Evolutionary conservation across 1,284 basidiomycete genomes (phyloP), one percentile per base, ranked within the genome.

Genomic region (Exobasidium cylindrosporum): DNA sequence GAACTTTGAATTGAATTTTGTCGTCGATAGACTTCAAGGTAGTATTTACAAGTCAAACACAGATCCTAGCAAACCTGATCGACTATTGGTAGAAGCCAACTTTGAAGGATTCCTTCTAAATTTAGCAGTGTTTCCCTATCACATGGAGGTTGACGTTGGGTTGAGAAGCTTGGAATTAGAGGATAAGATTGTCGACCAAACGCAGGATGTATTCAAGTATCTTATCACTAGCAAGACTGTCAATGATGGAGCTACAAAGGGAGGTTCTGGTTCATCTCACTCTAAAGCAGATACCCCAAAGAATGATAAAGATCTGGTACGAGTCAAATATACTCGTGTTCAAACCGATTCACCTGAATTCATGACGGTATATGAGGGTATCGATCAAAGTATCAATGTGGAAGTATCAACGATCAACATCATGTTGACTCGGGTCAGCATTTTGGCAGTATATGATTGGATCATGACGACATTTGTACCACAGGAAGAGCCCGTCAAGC

Each of bases 391-490:
- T 62, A 87, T 98, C 62, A 89, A 94, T 74, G 86, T 94, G 63
- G 88, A 88, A 71, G 84, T 99, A 49, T 96, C 95, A 2, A 97
- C 96, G 0, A 89, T 99, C 81, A 86, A 94, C 66, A 88, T 98
- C 81, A 87, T 88, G 64, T 87, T 91, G 1, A 90, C 90, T 3
- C 92, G 96, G 1, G 92, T 93, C 76, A 94, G 95, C 21, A 89
- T 98, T 52, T 83, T 99, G 45, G 85, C 88, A 1, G 82, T 98
- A 10, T 98, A 97, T 81, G 93, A 98, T 82, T 97, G 97, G 83
- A 88, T 99, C 81, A 96, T 99, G 89, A 90, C 91, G 21, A 77
- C 76, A 4, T 77, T 77, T 54, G 74, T 72, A 4, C 61, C 70
- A 0, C 53, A 57, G 1, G 67, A 68, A n/a, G 61, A 65, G 35